These are phyloP conservation scores for Colletotrichum salicis DNA, from an alignment of 2,329 filamentous ascomycete genomes.

Conservation along the genomic window DNA sequence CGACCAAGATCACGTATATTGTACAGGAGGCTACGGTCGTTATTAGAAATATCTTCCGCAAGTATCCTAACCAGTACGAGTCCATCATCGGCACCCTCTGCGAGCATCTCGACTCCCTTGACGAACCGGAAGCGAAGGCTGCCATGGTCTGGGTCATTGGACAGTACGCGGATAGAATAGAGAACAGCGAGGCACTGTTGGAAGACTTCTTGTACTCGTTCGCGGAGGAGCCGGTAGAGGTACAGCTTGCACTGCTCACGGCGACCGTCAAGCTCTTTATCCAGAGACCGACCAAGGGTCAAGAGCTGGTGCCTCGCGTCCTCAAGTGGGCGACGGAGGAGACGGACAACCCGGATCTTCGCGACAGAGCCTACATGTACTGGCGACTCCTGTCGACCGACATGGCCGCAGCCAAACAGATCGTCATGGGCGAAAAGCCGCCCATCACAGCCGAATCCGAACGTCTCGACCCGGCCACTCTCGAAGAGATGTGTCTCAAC, in stretches of 20 bases:
- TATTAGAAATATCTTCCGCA: conserved; percentile 98
- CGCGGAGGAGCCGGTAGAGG: conserved; percentile 92
- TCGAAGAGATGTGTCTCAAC: conserved; percentile 97
- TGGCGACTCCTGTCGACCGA: conserved; percentile 96
- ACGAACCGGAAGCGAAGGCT: conserved; percentile 97
- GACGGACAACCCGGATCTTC: conserved; percentile 97
- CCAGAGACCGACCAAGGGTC: conserved; percentile 92
- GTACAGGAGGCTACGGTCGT: conserved; percentile 99
- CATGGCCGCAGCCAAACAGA: conserved; percentile 82
- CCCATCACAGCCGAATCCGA: conserved; percentile 96
- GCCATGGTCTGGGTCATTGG: conserved; percentile 99
- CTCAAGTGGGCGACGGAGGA: conserved; percentile 99
- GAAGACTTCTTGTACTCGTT: conserved; percentile 97
- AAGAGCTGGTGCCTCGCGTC: conserved; percentile 91
- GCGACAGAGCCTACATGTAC: conserved; percentile 98
- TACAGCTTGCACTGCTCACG: conserved; percentile 92
- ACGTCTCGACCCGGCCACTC: conserved; percentile 86
- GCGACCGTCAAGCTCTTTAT: conserved; percentile 99
- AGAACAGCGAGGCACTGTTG: conserved; percentile 92
- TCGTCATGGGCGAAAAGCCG: conserved; percentile 98
- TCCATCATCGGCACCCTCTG: conserved; percentile 96
- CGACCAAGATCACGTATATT: conserved; percentile 98
- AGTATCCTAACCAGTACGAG: conserved; percentile 99
- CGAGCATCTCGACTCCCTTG: conserved; percentile 94
- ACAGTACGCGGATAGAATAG: conserved; percentile 96